A percentile compares a stretch with the other conserved stretches of the same genome.
Evolutionary conservation across 1,139 yeast species (phyloP).

Genomic region (Saccharomyces hybrid): DNA sequence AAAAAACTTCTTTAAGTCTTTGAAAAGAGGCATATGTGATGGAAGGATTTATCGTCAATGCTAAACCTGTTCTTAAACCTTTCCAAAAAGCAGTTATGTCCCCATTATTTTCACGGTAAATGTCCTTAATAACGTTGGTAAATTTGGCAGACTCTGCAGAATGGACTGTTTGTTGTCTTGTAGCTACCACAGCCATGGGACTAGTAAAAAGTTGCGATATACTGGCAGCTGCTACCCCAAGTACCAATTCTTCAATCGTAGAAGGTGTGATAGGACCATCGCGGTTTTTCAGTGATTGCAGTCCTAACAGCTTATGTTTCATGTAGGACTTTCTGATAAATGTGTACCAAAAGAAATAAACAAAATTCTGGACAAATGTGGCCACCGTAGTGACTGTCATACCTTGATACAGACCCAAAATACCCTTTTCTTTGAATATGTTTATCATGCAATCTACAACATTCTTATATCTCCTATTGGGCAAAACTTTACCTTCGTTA

Average conservation of each 20-base stretch:
- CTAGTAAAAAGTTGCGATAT: conserved; percentile 75
- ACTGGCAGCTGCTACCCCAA: conserved; percentile 83
- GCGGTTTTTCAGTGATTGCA: background rate
- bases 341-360: conserved; percentile 85
- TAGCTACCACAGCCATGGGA: conserved; percentile 76
- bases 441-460: conserved; percentile 57
- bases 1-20: conserved; percentile 52
- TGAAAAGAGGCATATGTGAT: conserved; percentile 83
- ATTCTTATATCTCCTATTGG: conserved; percentile 42
- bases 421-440: conserved; percentile 56
- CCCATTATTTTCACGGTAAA: conserved; percentile 57
- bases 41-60: conserved; percentile 76
- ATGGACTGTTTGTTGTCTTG: conserved; percentile 67
- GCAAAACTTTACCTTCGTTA: conserved; percentile 9
- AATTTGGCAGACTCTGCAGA: conserved; percentile 34
- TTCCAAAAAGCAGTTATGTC: conserved; percentile 65
- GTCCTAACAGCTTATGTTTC: conserved; percentile 35
- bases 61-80: conserved; percentile 74
- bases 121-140: conserved; percentile 43
- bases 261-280: conserved; percentile 22
- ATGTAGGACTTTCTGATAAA: conserved; percentile 56
- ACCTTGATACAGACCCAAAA: conserved; percentile 73
- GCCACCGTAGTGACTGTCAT: conserved; percentile 63
- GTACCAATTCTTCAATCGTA: conserved; percentile 63
- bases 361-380: conserved; percentile 72